Percentiles rank a stretch among this genome's conserved stretches.
These are phyloP conservation scores for Pseudogymnoascus sp. DNA, from an alignment of 2,329 filamentous ascomycete genomes.

Conservation along the genomic window DNA sequence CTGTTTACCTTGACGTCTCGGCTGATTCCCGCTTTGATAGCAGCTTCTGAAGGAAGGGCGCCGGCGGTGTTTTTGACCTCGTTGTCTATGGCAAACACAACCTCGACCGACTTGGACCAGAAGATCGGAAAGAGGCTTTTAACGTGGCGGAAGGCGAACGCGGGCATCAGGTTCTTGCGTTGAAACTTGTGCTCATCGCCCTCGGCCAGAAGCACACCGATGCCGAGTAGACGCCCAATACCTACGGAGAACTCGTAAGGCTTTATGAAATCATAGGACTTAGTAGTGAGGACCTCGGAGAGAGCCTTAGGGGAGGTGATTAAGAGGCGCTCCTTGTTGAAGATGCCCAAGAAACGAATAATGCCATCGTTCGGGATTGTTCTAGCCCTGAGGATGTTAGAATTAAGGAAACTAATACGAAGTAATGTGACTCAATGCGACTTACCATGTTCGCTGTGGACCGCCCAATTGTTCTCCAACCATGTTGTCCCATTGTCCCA, in stretches of 20 bases:
- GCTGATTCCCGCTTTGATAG: constrained; percentile 14
- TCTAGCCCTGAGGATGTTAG: constrained; percentile 41
- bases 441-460: constrained; percentile 33
- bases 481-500: constrained; percentile 38
- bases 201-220: constrained; percentile 73
- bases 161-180: constrained; percentile 72
- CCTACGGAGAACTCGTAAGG: constrained; percentile 37
- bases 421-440: constrained; percentile 30
- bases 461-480: constrained; percentile 35
- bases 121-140: constrained; percentile 81
- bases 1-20: background rate
- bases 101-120: constrained; percentile 69
- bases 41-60: constrained; percentile 30
- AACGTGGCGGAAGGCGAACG: constrained; percentile 79
- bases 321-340: constrained; percentile 59
- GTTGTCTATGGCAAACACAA: constrained; percentile 55
- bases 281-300: constrained; percentile 63
- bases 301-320: constrained; percentile 57
- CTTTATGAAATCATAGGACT: constrained; percentile 65
- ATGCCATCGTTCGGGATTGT: constrained; percentile 61
- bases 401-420: constrained; percentile 36
- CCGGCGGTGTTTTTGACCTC: constrained; percentile 38
- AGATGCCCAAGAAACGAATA: constrained; percentile 57
- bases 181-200: constrained; percentile 85
- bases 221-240: constrained; percentile 59